Conservation (phyloP, 2,329 filamentous ascomycete genomes). For the Cercospora sesami region DNA sequence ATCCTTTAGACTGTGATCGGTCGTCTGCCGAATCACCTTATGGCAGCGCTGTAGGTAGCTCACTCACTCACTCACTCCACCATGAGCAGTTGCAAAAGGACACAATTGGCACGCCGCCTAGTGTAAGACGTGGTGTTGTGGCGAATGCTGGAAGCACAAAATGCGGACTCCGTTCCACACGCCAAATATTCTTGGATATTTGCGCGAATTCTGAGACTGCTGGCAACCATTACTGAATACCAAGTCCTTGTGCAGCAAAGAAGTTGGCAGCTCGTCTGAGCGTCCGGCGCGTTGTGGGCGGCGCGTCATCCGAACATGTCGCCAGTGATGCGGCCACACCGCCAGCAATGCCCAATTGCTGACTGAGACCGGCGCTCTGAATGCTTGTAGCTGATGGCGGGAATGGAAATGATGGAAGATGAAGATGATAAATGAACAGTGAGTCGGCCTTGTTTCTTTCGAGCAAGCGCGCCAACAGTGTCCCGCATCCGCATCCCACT, state of each 20-base stretch:
- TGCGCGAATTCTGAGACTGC: neutral
- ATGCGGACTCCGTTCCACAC: neutral
- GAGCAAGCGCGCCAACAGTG: neutral
- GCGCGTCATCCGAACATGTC: neutral
- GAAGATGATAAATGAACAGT: neutral
- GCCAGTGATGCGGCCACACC: neutral
- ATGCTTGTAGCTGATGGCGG: neutral
- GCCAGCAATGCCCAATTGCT: neutral
- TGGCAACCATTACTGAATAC: neutral
- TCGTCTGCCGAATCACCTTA: neutral
- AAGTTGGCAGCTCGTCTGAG: neutral
- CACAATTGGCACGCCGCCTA: neutral
- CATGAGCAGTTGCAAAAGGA: neutral
- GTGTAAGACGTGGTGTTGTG: neutral
- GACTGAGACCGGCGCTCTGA: neutral
- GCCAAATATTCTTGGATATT: neutral
- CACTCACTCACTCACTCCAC: too few species aligned
- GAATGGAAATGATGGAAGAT: neutral
- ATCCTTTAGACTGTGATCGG: neutral
- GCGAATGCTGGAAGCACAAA: neutral
- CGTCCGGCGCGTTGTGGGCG: neutral
- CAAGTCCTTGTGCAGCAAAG: neutral
- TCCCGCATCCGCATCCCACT: constrained; percentile 6
- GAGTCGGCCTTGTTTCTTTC: neutral
- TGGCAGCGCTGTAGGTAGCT: neutral